Conservation (phyloP, 495 filamentous ascomycete species). For the Cercophora samala region DNA sequence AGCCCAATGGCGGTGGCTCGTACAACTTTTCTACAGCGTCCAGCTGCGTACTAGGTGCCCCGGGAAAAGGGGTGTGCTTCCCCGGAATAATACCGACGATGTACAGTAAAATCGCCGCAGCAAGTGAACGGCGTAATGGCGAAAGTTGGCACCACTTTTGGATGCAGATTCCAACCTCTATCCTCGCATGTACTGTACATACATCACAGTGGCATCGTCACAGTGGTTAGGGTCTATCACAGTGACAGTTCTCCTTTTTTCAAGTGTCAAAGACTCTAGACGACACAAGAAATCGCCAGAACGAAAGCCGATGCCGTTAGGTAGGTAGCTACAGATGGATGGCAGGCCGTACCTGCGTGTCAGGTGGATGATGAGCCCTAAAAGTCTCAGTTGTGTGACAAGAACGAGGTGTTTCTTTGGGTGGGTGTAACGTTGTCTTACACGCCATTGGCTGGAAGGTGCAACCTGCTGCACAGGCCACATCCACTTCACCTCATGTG, state of each 20-base stretch:
- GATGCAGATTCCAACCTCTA: not conserved
- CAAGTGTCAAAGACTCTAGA: no score
- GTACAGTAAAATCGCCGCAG: not conserved
- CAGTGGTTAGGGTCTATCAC: not conserved
- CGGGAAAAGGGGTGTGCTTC: not conserved
- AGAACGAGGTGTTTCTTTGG: not conserved
- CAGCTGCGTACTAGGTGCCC: not conserved
- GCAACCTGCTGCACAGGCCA: not conserved
- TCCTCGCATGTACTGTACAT: not conserved
- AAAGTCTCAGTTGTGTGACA: not conserved
- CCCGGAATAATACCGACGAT: not conserved
- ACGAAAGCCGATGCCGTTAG: no score
- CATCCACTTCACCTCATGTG: not conserved
- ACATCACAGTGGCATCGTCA: conserved; percentile 4
- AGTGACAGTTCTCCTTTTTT: no score
- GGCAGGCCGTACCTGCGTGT: conserved; percentile 2
- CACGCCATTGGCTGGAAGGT: not conserved
- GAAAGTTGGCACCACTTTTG: not conserved
- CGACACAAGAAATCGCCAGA: no score
- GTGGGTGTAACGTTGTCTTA: conserved; percentile 1
- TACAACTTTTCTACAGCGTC: no score
- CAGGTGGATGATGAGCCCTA: not conserved
- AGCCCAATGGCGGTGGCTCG: no score
- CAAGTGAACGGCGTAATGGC: not conserved
- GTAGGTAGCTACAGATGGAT: not conserved